Percentiles rank a stretch among this genome's conserved stretches.
phyloP scores from a whole-genome alignment of 768 basidiomycete species.

The Solioccasus polychromus region DNA sequence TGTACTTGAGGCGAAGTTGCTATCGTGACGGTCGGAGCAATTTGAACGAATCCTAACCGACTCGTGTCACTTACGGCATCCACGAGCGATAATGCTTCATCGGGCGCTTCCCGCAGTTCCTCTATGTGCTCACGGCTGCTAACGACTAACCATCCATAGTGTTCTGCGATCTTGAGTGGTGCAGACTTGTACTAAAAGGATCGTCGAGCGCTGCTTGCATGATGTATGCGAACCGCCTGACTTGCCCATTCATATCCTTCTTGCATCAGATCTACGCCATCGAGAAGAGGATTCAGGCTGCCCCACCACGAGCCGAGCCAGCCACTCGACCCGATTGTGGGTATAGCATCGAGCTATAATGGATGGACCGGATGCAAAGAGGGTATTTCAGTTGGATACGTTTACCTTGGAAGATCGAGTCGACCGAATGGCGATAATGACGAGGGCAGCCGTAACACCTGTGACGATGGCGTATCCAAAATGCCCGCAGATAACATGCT shows the following conservation, averaged over 20 bases:
- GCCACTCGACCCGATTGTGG: slow-evolving; percentile 26
- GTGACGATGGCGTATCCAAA: too few species aligned
- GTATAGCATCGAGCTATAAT: slow-evolving; percentile 33
- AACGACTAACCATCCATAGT: slow-evolving; percentile 40
- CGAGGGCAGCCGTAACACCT: too few species aligned
- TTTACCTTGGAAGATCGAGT: too few species aligned
- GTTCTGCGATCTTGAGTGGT: slow-evolving; percentile 31
- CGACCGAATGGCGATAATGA: too few species aligned
- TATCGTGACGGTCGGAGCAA: too few species aligned
- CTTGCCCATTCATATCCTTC: slow-evolving; percentile 35
- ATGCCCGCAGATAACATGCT: too few species aligned
- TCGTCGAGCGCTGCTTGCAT: too few species aligned
- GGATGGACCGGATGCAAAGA: too few species aligned
- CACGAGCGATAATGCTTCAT: slow-evolving; percentile 37
- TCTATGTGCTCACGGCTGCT: slow-evolving; percentile 32
- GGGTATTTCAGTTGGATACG: too few species aligned
- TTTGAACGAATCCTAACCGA: too few species aligned
- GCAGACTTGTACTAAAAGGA: slow-evolving; percentile 26
- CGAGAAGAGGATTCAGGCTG: slow-evolving; percentile 15
- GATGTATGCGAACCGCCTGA: too few species aligned
- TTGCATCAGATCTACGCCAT: slow-evolving; percentile 24
- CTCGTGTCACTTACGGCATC: slow-evolving; percentile 31
- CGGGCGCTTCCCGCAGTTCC: slow-evolving; percentile 40
- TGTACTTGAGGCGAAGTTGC: too few species aligned
- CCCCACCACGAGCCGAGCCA: slow-evolving; percentile 28